A percentile compares a stretch with the other conserved stretches of the same genome.
Evolutionary conservation across 805 yeast genomes (phyloP).

Genomic region (Saccharomycopsis schoenii): DNA sequence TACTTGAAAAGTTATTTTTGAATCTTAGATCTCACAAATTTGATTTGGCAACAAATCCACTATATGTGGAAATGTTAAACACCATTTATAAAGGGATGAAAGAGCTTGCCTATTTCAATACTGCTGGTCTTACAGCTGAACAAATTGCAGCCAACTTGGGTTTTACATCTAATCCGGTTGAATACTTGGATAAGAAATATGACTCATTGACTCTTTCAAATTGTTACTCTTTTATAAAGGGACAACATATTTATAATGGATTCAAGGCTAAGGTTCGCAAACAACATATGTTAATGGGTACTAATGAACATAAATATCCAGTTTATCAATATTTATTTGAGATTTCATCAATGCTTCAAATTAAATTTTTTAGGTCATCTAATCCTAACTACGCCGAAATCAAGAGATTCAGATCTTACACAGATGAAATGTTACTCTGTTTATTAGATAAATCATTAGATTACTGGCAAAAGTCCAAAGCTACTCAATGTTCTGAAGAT

Average conservation of each 20-base stretch:
- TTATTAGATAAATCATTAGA: constrained; percentile 7
- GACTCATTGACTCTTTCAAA: background rate
- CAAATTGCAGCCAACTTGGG: constrained; percentile 34
- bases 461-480: constrained; percentile 14
- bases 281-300: constrained; percentile 7
- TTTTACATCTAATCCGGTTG: constrained; percentile 34
- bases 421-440: constrained; percentile 6
- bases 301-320: constrained; percentile 5
- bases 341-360: constrained; percentile 5
- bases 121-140: constrained; percentile 2
- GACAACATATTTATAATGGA: background rate
- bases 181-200: constrained; percentile 35
- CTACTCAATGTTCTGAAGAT: constrained; percentile 7
- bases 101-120: background rate
- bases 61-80: background rate
- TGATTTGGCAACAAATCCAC: background rate
- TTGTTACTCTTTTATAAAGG: background rate
- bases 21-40: background rate
- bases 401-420: constrained; percentile 1
- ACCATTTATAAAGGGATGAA: constrained; percentile 3
- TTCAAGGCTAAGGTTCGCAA: constrained; percentile 3
- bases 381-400: constrained; percentile 10
- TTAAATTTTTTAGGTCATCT: constrained; percentile 5
- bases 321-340: constrained; percentile 8
- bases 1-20: background rate